These are phyloP conservation scores for Sordariomycetes sp. DNA, from an alignment of 2,329 filamentous ascomycete genomes.

Conservation along the genomic window DNA sequence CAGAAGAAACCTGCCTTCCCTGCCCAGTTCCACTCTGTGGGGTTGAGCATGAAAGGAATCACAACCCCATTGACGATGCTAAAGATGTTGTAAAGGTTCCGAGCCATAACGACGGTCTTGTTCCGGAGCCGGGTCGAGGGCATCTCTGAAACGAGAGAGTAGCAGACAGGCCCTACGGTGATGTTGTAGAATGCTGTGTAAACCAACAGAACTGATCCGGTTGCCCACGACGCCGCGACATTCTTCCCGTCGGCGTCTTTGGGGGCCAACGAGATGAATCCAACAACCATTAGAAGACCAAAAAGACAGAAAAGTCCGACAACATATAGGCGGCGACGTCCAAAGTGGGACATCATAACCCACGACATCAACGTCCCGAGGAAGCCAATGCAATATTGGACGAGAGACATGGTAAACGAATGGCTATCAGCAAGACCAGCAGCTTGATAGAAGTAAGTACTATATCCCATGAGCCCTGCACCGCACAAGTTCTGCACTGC, in stretches of 20 bases:
- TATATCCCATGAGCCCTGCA: conserved; percentile 9
- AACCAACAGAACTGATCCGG: conserved; percentile 27
- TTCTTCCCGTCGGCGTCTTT: no score
- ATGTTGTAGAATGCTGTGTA: conserved; percentile 33
- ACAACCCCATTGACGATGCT: conserved; percentile 11
- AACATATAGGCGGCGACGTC: conserved; percentile 28
- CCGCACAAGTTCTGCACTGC: conserved; percentile 25
- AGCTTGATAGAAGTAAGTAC: conserved; percentile 14
- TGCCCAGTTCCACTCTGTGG: conserved; percentile 11
- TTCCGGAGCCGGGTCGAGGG: conserved; percentile 34
- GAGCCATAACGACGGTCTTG: conserved; percentile 34
- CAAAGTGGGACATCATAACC: conserved; percentile 24
- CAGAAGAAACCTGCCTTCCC: conserved; percentile 11
- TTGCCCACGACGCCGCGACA: conserved; percentile 25
- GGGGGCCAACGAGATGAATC: conserved; percentile 17
- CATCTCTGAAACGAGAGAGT: conserved; percentile 62
- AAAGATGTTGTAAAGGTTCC: conserved; percentile 17
- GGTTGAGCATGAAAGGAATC: conserved; percentile 12
- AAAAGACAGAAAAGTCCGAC: conserved; percentile 23
- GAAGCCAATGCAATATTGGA: conserved; percentile 26
- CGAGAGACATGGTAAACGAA: conserved; percentile 26
- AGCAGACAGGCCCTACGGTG: conserved; percentile 53
- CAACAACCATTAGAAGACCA: conserved; percentile 25
- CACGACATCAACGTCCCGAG: conserved; percentile 27
- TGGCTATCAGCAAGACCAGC: conserved; percentile 12